phyloP scores from a whole-genome alignment of 768 basidiomycete species.

The Naganishia kalamii region DNA sequence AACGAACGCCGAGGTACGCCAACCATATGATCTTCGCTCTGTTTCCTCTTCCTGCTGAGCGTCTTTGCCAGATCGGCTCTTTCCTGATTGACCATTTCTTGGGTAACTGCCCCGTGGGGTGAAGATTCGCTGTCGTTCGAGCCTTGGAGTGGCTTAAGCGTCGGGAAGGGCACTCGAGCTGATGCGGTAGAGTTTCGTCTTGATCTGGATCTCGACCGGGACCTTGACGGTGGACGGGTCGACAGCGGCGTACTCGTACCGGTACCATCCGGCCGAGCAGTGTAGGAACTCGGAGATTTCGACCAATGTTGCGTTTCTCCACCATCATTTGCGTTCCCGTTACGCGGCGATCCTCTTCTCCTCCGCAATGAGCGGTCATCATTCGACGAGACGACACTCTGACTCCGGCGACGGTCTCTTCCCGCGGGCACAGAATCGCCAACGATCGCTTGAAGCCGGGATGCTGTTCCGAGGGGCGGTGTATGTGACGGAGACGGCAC shows the following conservation, averaged over 20 bases:
- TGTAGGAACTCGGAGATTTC: not conserved
- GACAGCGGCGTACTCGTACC: slow-evolving; percentile 3
- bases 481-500: not conserved
- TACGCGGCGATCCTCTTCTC: not conserved
- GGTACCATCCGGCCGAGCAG: not conserved
- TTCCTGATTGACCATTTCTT: slow-evolving; percentile 1
- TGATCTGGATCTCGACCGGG: too few species aligned
- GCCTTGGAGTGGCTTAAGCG: not conserved
- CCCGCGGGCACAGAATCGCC: not conserved
- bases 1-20: not conserved
- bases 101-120: not conserved
- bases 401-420: not conserved
- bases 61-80: not conserved
- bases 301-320: not conserved
- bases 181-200: not conserved
- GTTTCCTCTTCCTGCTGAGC: slow-evolving; percentile 2
- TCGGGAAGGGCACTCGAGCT: too few species aligned
- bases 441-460: not conserved
- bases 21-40: not conserved
- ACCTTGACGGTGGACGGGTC: not conserved
- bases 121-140: not conserved
- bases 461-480: not conserved
- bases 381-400: not conserved
- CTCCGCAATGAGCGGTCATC: not conserved
- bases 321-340: not conserved